A percentile compares a stretch with the other conserved stretches of the same genome.
Conservation (phyloP, 2,329 filamentous ascomycete genomes). For the Aureobasidium lini region DNA sequence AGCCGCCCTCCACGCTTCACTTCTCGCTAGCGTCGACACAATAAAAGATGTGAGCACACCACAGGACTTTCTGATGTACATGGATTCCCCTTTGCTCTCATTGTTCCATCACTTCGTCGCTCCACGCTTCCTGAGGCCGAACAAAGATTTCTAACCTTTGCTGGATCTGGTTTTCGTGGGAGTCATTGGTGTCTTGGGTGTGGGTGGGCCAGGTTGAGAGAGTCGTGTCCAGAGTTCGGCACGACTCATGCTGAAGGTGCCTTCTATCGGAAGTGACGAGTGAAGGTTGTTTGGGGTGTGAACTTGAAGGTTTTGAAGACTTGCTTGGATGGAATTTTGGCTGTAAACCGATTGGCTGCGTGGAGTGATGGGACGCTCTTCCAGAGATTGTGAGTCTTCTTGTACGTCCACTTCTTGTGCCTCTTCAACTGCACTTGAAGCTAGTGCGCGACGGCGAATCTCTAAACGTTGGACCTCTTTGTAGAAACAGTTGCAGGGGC, state of each 20-base stretch:
- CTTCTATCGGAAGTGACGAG: background rate
- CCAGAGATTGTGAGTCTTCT: background rate
- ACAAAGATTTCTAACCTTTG: conserved; percentile 1
- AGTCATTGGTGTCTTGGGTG: background rate
- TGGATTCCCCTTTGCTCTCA: background rate
- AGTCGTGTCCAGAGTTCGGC: background rate
- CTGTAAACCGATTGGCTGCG: background rate
- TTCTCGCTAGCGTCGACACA: background rate
- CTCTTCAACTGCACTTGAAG: background rate
- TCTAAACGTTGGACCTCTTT: background rate
- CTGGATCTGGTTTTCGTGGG: background rate
- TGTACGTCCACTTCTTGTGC: background rate
- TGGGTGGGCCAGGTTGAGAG: background rate
- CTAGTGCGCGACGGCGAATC: too few species aligned
- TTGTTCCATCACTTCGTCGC: background rate
- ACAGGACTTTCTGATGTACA: background rate
- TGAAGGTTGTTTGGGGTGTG: background rate
- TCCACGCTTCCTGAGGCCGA: background rate
- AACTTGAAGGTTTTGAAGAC: background rate
- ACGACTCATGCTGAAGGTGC: background rate
- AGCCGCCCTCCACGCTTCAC: too few species aligned
- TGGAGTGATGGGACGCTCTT: background rate
- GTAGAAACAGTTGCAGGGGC: background rate
- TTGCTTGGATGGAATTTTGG: background rate
- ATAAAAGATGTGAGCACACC: background rate